Conservation (phyloP, 768 basidiomycete species). For the Pleurotus salmoneostramineus region DNA sequence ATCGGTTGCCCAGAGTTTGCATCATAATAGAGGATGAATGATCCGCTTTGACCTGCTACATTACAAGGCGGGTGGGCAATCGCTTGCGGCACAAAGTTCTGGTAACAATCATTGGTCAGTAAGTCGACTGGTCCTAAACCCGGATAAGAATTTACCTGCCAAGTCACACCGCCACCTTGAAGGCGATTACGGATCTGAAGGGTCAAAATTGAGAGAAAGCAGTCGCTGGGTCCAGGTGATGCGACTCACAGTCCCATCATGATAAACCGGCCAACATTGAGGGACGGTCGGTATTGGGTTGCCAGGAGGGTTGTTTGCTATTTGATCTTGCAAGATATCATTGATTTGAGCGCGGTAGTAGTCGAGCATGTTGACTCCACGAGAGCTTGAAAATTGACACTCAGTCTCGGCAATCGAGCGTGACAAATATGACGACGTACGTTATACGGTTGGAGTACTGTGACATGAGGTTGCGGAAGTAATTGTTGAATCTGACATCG, state of each 20-base stretch:
- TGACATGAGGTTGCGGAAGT: not conserved
- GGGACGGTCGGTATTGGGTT: not conserved
- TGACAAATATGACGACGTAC: not conserved
- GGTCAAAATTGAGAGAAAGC: not conserved
- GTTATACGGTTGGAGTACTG: not conserved
- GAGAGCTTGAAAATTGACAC: not conserved
- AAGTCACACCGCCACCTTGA: not conserved
- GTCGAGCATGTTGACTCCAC: not conserved
- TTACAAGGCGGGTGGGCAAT: not conserved
- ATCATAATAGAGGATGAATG: not conserved
- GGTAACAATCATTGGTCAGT: too few relatives aligned
- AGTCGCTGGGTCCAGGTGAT: not conserved
- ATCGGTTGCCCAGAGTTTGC: not conserved
- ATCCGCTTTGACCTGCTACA: not conserved
- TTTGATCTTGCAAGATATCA: not conserved
- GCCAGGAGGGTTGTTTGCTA: not conserved
- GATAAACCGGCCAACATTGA: not conserved
- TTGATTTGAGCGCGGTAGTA: not conserved
- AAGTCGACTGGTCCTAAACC: too few relatives aligned
- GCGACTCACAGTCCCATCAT: not conserved
- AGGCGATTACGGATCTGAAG: not conserved
- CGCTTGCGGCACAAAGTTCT: not conserved
- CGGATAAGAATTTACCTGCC: too few relatives aligned
- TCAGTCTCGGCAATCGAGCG: not conserved
- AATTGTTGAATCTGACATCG: conserved; percentile 1